Percentiles rank a stretch among this genome's conserved stretches.
phyloP scores from a whole-genome alignment of 306 rosid genomes.

The Citrullus amarus region DNA sequence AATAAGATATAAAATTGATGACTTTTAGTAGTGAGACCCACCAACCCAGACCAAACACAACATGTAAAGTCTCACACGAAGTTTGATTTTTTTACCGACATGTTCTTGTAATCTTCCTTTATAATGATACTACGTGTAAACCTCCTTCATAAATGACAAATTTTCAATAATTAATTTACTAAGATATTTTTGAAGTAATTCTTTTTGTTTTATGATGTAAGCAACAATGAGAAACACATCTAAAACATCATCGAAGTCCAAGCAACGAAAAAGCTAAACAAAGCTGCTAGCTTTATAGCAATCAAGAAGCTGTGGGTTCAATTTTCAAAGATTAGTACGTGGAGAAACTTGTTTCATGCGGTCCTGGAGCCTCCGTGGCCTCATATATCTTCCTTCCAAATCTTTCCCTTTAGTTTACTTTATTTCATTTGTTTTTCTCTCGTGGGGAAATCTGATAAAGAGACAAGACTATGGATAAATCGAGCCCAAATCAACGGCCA shows the following conservation, averaged over 20 bases:
- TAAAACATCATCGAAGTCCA: background rate
- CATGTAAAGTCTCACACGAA: too few species aligned
- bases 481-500: conserved; percentile 9
- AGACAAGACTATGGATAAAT: conserved; percentile 7
- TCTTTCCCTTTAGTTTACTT: background rate
- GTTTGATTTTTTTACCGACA: too few species aligned
- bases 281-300: background rate
- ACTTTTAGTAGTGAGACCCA: too few species aligned
- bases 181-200: background rate
- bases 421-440: background rate
- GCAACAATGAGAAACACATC: background rate
- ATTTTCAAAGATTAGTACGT: background rate
- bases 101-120: too few species aligned
- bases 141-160: too few species aligned
- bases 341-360: background rate
- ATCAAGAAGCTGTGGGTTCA: background rate
- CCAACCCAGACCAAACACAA: too few species aligned
- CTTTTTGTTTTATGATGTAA: background rate
- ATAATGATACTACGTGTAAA: too few species aligned
- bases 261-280: background rate
- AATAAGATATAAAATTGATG: too few species aligned
- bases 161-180: background rate
- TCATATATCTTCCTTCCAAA: background rate
- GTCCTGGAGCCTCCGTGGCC: background rate
- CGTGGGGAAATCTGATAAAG: background rate